Conservation (phyloP, 2,329 filamentous ascomycete species). For the Blastomyces percursus region DNA sequence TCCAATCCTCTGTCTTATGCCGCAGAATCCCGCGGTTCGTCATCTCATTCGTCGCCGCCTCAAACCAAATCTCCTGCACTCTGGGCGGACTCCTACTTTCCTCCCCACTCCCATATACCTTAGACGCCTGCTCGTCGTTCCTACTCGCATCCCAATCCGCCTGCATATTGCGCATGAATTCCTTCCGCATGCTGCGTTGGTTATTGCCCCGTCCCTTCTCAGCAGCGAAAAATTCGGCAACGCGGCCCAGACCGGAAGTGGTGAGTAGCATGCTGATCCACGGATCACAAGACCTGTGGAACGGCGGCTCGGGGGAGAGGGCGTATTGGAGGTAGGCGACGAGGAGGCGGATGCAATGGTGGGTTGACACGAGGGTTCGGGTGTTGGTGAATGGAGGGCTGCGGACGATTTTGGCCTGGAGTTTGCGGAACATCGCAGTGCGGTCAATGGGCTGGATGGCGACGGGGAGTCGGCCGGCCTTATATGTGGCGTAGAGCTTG, state of each 20-base stretch:
- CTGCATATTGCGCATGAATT: slow-evolving; percentile 36
- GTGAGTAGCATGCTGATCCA: slow-evolving; percentile 34
- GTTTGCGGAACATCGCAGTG: slow-evolving; percentile 25
- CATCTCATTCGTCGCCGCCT: slow-evolving; percentile 26
- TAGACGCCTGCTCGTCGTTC: slow-evolving; percentile 29
- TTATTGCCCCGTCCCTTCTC: slow-evolving; percentile 34
- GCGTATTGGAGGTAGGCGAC: slow-evolving; percentile 31
- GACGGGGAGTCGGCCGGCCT: slow-evolving; percentile 29
- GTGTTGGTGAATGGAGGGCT: slow-evolving; percentile 33
- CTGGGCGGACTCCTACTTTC: slow-evolving; percentile 18
- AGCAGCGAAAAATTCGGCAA: slow-evolving; percentile 34
- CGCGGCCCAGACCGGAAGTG: slow-evolving; percentile 29
- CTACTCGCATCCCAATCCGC: slow-evolving; percentile 28
- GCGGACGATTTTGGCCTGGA: slow-evolving; percentile 30
- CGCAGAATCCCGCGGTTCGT: slow-evolving; percentile 19
- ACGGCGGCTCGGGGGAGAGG: slow-evolving; percentile 25
- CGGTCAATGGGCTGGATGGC: slow-evolving; percentile 26
- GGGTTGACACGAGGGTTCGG: slow-evolving; percentile 29
- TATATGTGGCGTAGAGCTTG: slow-evolving; percentile 27
- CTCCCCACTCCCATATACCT: slow-evolving; percentile 26
- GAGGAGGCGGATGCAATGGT: slow-evolving; percentile 33
- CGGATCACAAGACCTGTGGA: slow-evolving; percentile 22
- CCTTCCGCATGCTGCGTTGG: slow-evolving; percentile 31
- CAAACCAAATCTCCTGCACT: slow-evolving; percentile 32
- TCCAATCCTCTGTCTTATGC: slow-evolving; percentile 25